These are phyloP conservation scores for Eucommia ulmoides DNA, from an alignment of 257 asterid species.

Conservation along the genomic window DNA sequence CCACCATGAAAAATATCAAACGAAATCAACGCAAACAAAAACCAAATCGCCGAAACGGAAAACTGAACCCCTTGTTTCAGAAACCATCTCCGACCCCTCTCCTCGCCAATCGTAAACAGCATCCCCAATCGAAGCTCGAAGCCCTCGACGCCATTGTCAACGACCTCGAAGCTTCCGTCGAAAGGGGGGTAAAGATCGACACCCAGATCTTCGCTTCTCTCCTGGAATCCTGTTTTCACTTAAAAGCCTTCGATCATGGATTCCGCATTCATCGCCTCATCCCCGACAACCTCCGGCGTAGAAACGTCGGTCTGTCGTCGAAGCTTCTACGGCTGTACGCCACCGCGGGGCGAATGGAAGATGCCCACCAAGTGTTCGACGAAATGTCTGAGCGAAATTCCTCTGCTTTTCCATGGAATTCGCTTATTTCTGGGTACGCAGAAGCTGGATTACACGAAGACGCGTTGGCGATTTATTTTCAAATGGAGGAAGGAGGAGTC, in stretches of 20 bases:
- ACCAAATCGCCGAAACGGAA: no score
- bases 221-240: neutral
- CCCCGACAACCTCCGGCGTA: neutral
- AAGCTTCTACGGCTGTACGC: neutral
- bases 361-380: neutral
- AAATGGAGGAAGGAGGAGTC: constrained; percentile 30
- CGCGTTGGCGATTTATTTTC: constrained; percentile 13
- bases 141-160: neutral
- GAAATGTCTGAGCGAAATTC: neutral
- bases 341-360: neutral
- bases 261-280: neutral
- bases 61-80: neutral
- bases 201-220: no score
- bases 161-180: neutral
- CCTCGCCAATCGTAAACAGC: neutral
- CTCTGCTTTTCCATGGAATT: neutral
- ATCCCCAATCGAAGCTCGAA: neutral
- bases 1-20: no score
- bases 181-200: neutral
- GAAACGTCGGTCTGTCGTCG: neutral
- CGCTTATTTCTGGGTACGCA: neutral
- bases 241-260: neutral
- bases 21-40: no score
- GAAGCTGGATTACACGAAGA: neutral
- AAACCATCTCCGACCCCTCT: neutral